Evolutionary conservation across 306 rosid genomes (phyloP), one percentile per base, ranked within the genome.

Genomic region (Geum urbanum): DNA sequence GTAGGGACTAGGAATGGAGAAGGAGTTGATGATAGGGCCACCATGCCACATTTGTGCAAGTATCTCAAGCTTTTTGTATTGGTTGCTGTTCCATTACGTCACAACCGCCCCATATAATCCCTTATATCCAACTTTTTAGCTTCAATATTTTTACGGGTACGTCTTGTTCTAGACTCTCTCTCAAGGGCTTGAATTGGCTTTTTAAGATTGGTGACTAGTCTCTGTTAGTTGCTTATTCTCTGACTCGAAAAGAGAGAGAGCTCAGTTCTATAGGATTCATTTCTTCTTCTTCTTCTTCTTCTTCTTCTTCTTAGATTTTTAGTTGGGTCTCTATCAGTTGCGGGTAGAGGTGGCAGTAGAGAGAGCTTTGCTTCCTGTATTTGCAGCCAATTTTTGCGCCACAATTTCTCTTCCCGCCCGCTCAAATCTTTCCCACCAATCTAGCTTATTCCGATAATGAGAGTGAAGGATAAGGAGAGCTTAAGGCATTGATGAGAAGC

Each of bases 51-150:
- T 72, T 13, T 66, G 82, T 58, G 54, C 44, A 20, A 54, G 37
- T 32, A 32, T 32, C 56, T 55, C 9, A 61, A 40, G 58, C 80
- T 78, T 78, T 83, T 75, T 79, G 78, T 77, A 75, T 3, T 40
- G 69, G 74, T 83, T 73, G 79, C 90, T 73, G 92, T 73, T 83
- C 76, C 83, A 79, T 73, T 85, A 87, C 92, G 92, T 85, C 88
- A 87, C 86, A 84, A 65, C 63, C 72, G 76, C 66, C 63, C 71
- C 71, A 63, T 47, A 67, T 74, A 71, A 71, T 49, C 71, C 47
- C 53, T 60, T 54, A 59, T 78, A 22, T 74, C 19, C 15, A 39
- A 27, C 24, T 32, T 61, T 60, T 32, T 5, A 58, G 44, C 18
- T 6, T 13, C 11, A 11, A 11, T 1, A 11, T 1, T 72, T 61